Base-by-base conservation (phyloP, 371 early-diverging fungal genomes). In the Saksenaea vasiformis region DNA sequence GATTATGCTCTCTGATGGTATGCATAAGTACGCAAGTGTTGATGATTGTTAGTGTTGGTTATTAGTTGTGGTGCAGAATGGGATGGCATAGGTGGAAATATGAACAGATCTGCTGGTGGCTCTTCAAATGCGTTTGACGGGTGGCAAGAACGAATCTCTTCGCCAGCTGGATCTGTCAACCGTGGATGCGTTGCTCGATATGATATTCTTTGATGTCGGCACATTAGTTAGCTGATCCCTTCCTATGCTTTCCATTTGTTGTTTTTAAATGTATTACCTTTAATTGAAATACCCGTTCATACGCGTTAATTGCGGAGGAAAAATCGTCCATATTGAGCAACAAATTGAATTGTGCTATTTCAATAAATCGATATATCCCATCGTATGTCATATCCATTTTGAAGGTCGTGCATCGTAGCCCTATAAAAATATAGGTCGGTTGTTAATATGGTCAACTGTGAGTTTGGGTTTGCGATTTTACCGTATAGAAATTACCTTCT, bases 401-500 rank as follows among this genome's bases (percentile, higher is more conserved):
- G 10, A 59, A 59, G 1, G 37, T 28, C n/a, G 59, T 59, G 39
- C 59, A 41, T 43, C 39, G 38, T n/a, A 59, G 41, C 4, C 59
- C 59, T 59, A 56, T 56, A 15, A 38, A 38, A 38, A 38, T 10
- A 38, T 38, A 15, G 10, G 38, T 13, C 15, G 15, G 15, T 13
- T 38, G 15, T 10, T 38, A 15, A 38, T 38, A 15, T 38, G 10
- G 38, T 15, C n/a, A n/a, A 38, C 38, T 38, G 38, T 38, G 10
- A 15, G 4, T 13, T 10, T 38, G 15, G 15, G 15, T 10, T 15
- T 38, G 38, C 38, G n/a, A n/a, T n/a, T n/a, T n/a, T n/a, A n/a
- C n/a, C n/a, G n/a, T n/a, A n/a, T n/a, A n/a, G n/a, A n/a, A n/a
- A n/a, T n/a, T n/a, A 56, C 56, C 56, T 56, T 56, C 56, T 26